These are phyloP conservation scores for Colletotrichum lentis DNA, from an alignment of 2,329 filamentous ascomycete species.

Conservation along the genomic window DNA sequence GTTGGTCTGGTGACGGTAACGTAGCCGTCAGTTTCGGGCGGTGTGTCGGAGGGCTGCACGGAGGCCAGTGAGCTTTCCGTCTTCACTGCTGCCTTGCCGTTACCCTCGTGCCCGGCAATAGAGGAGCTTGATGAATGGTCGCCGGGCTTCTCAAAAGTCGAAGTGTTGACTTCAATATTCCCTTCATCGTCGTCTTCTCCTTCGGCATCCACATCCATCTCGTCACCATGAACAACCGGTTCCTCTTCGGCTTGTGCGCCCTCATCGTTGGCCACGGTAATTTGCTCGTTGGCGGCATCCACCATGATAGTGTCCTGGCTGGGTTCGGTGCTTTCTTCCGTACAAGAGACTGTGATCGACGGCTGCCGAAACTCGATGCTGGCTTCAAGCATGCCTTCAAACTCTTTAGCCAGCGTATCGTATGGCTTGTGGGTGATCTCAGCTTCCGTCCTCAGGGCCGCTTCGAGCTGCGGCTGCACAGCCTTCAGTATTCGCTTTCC, in stretches of 20 bases:
- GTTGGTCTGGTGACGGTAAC: conserved; percentile 46
- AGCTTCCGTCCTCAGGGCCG: conserved; percentile 80
- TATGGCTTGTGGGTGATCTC: conserved; percentile 76
- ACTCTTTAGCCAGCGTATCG: conserved; percentile 74
- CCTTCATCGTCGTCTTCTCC: conserved; percentile 50
- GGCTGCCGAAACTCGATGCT: conserved; percentile 66
- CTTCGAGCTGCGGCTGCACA: conserved; percentile 79
- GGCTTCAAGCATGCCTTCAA: conserved; percentile 76
- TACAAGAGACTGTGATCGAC: conserved; percentile 46
- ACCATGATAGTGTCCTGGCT: conserved; percentile 61
- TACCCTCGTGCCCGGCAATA: conserved; percentile 43
- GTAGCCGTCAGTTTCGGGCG: conserved; percentile 60
- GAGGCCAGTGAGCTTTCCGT: conserved; percentile 43
- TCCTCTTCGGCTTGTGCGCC: conserved; percentile 43
- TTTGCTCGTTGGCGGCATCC: conserved; percentile 58
- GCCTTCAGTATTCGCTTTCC: conserved; percentile 89
- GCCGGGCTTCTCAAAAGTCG: conserved; percentile 45
- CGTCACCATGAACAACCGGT: conserved; percentile 49
- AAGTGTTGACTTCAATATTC: conserved; percentile 59
- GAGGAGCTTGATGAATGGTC: conserved; percentile 43
- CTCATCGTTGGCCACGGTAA: conserved; percentile 52
- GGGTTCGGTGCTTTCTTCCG: conserved; percentile 52
- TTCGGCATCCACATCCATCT: conserved; percentile 50
- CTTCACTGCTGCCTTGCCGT: conserved; percentile 41
- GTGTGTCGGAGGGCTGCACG: conserved; percentile 50